A percentile compares a stretch with the other conserved stretches of the same genome.
phyloP scores from a whole-genome alignment of 164 flowering plant genomes.

The Tinospora cordifolia region DNA sequence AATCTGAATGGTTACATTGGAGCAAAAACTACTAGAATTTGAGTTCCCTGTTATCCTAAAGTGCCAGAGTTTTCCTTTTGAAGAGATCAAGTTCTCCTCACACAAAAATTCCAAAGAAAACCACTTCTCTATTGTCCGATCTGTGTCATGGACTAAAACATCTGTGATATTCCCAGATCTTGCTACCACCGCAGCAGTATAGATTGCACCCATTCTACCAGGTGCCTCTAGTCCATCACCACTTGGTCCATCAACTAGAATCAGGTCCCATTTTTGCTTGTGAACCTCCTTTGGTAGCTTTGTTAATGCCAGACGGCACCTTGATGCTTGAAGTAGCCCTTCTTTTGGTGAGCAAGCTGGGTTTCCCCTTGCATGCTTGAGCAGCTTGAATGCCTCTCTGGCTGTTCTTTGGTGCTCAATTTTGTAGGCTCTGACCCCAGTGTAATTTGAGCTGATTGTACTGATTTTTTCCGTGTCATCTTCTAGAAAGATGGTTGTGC shows the following conservation, averaged over 20 bases:
- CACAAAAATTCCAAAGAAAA: conserved; percentile 86
- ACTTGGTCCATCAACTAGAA: conserved; percentile 78
- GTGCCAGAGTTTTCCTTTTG: conserved; percentile 84
- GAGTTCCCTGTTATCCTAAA: conserved; percentile 39
- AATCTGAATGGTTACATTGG: conserved; percentile 18
- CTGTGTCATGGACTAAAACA: conserved; percentile 73
- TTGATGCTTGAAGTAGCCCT: conserved; percentile 28
- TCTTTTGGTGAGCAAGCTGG: conserved; percentile 37
- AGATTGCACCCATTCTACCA: conserved; percentile 78
- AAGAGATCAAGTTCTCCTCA: conserved; percentile 66
- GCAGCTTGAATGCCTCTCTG: conserved; percentile 57
- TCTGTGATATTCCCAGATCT: conserved; percentile 47
- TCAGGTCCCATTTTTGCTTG: conserved; percentile 58
- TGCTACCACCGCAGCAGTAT: conserved; percentile 58
- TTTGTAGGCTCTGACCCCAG: conserved; percentile 32
- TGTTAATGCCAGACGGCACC: conserved; percentile 49
- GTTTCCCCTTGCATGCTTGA: conserved; percentile 48
- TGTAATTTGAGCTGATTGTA: conserved; percentile 16
- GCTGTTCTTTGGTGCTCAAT: conserved; percentile 41
- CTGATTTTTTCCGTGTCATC: conserved; percentile 40
- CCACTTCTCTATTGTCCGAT: conserved; percentile 84
- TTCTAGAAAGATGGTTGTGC: conserved; percentile 63
- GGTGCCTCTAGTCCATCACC: conserved; percentile 57
- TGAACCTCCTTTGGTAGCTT: conserved; percentile 56
- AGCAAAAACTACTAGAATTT: conserved; percentile 50